Base-by-base conservation (phyloP, 2,329 filamentous ascomycete species). In the Pseudovirgaria hyperparasitica region DNA sequence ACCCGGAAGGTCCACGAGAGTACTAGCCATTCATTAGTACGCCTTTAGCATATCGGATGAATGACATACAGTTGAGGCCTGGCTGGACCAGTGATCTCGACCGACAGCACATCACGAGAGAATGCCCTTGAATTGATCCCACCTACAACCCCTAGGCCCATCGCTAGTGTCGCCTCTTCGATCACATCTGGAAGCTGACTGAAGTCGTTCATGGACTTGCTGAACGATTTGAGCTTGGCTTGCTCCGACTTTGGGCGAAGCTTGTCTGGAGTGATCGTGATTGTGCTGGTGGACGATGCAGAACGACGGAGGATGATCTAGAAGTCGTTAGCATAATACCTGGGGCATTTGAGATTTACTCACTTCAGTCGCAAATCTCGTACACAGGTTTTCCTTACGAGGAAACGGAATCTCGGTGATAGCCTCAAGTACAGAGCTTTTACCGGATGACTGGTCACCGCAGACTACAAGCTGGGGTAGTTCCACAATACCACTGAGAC, bases 391-490 rank as follows among this genome's bases (percentile, higher is more conserved):
- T 9, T 63, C 62, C 5, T 72, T 66, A 8, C 62, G 52, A 0
- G 70, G 67, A 24, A 78, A 76, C 0, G 61, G 60, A 2, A 80
- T 64, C 7, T 65, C 61, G 0, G 71, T 70, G 24, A 79, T 69
- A 0, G 72, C 73, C 35, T 77, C 68, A 0, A 78, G 59, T 0
- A 76, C 69, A 0, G 70, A 76, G n/a, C 65, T 72, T 41, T 78
- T 78, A 3, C 72, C 72, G 1, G 65, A 63, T 0, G 65, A 72
- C 30, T 72, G 68, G 28, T 72, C 65, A 4, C 73, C 71, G 16
- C 67, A 67, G 4, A 75, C 70, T 4, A 75, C 34, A 9, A 56
- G 26, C 23, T 48, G 43, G 4, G 45, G 43, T 10, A 46, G 32
- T 16, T 36, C 50, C 0, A 57, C 39, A 5, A 50, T 40, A 5